phyloP scores from a whole-genome alignment of 2,329 filamentous ascomycete genomes.

The Hortaea sp. region DNA sequence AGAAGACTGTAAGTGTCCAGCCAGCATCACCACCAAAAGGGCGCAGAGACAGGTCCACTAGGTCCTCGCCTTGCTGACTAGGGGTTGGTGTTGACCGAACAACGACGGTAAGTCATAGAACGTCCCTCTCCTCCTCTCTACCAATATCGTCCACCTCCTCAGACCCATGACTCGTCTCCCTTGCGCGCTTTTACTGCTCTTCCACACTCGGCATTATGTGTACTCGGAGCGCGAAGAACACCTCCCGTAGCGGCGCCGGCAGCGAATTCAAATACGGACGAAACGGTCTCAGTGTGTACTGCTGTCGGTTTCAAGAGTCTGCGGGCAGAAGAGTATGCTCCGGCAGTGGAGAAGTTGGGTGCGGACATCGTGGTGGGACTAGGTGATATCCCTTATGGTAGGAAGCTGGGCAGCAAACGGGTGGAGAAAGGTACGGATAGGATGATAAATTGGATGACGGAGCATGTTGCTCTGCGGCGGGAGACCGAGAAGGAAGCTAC shows the following conservation, averaged over 20 bases:
- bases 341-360: slow-evolving; percentile 52
- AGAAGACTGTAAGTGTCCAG: slow-evolving; percentile 70
- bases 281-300: slow-evolving; percentile 67
- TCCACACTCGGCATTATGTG: slow-evolving; percentile 52
- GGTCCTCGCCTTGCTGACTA: slow-evolving; percentile 26
- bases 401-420: slow-evolving; percentile 47
- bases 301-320: slow-evolving; percentile 75
- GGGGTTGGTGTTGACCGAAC: slow-evolving; percentile 22
- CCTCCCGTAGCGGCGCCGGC: slow-evolving; percentile 66
- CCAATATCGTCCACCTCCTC: slow-evolving; percentile 28
- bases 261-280: slow-evolving; percentile 39
- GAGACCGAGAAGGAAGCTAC: slow-evolving; percentile 43
- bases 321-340: slow-evolving; percentile 57
- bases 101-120: slow-evolving; percentile 49
- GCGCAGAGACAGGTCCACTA: too few species aligned
- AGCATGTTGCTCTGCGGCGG: slow-evolving; percentile 27
- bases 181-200: slow-evolving; percentile 71
- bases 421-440: slow-evolving; percentile 75
- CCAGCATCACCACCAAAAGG: not conserved
- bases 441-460: slow-evolving; percentile 63
- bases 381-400: slow-evolving; percentile 59
- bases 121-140: slow-evolving; percentile 46
- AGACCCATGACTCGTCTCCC: slow-evolving; percentile 39
- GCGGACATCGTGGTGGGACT: slow-evolving; percentile 75
- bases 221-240: slow-evolving; percentile 68